These are phyloP conservation scores for Zancudomyces culisetae DNA, from an alignment of 371 early-diverging fungal genomes.

Conservation along the genomic window DNA sequence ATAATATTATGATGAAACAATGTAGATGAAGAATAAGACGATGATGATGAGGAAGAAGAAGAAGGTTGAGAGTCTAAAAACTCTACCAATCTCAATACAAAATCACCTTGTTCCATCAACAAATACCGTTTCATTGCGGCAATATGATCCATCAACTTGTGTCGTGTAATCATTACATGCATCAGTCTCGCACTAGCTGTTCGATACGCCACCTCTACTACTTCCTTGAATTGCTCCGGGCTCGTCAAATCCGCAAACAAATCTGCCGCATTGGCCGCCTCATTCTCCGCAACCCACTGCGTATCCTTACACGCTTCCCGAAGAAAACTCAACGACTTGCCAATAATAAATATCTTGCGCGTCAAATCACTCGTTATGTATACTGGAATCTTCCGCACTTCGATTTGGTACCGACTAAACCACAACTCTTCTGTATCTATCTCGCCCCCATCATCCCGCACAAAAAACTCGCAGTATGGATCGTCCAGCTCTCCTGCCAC, in stretches of 20 bases:
- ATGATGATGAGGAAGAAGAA: too few species aligned
- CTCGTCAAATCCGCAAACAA: constrained; percentile 47
- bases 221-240: constrained; percentile 38
- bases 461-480: constrained; percentile 86
- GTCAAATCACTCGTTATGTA: constrained; percentile 59
- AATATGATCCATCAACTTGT: constrained; percentile 66
- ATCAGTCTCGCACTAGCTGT: constrained; percentile 51
- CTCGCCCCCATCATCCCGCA: constrained; percentile 17
- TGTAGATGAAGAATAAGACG: too few species aligned
- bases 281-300: constrained; percentile 32
- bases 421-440: constrained; percentile 27
- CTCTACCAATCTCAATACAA: constrained; percentile 74
- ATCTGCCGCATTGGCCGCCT: constrained; percentile 12
- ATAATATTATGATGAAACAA: constrained; percentile 78
- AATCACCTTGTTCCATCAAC: constrained; percentile 90
- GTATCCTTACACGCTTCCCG: constrained; percentile 63
- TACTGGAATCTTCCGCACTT: constrained; percentile 60
- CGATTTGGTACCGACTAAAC: constrained; percentile 53
- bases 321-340: constrained; percentile 85
- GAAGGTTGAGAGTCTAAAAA: constrained; percentile 45
- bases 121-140: constrained; percentile 71
- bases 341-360: constrained; percentile 78
- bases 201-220: constrained; percentile 51
- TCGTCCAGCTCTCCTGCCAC: constrained; percentile 87
- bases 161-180: constrained; percentile 46